Conservation (phyloP, 305 asterid genomes). For the Solanum aculeatissimum region DNA sequence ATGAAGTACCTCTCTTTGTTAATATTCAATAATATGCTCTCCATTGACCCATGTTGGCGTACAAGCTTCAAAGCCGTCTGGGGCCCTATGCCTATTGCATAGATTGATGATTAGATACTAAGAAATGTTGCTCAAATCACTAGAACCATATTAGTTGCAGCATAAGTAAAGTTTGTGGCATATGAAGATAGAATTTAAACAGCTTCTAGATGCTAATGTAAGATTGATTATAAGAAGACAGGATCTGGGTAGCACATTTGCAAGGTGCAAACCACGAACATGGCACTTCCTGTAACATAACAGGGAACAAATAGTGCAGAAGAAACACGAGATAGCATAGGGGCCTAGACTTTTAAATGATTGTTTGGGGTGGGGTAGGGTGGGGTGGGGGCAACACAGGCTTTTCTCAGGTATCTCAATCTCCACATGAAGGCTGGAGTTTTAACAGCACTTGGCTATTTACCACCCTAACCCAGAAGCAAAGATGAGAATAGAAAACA, state of each 20-base stretch:
- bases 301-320: background rate
- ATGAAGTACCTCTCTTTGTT: constrained; percentile 76
- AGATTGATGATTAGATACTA: background rate
- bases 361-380: background rate
- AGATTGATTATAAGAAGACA: background rate
- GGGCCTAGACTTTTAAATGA: background rate
- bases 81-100: constrained; percentile 85
- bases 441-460: background rate
- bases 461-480: background rate
- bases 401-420: background rate
- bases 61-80: constrained; percentile 92
- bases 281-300: background rate
- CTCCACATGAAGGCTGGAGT: background rate
- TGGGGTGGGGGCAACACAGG: background rate
- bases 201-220: background rate
- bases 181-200: background rate
- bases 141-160: background rate
- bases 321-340: background rate
- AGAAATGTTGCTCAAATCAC: background rate
- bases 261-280: background rate
- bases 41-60: constrained; percentile 88
- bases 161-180: background rate
- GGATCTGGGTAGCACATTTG: background rate
- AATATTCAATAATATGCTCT: constrained; percentile 71
- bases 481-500: background rate